A percentile compares a stretch with the other conserved stretches of the same genome.
Evolutionary conservation across 306 rosid species (phyloP).

Genomic region (Benincasa hispida): DNA sequence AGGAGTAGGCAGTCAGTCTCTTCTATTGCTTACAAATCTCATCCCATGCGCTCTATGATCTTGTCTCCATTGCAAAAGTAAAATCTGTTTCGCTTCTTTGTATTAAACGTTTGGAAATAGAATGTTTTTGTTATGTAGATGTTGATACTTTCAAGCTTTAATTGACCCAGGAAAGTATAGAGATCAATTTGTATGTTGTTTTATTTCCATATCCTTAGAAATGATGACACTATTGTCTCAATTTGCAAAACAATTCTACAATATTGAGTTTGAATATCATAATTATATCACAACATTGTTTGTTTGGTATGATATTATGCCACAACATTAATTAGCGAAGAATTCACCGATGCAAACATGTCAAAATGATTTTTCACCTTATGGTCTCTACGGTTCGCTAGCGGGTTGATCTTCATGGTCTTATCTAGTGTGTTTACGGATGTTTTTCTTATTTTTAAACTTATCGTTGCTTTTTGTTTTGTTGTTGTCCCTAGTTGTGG

Average conservation of each 20-base stretch:
- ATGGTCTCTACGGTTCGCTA: too few species aligned
- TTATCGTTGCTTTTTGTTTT: too few species aligned
- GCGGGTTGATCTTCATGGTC: too few species aligned
- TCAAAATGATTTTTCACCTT: background rate
- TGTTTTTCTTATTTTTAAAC: too few species aligned
- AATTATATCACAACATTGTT: background rate
- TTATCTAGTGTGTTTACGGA: too few species aligned
- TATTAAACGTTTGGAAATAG: background rate
- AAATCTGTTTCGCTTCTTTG: background rate
- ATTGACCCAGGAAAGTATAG: background rate
- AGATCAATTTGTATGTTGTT: background rate
- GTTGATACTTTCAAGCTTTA: background rate
- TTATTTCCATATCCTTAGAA: background rate
- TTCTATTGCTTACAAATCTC: background rate
- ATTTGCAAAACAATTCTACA: background rate
- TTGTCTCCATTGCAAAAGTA: background rate
- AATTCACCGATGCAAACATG: background rate
- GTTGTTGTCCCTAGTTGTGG: too few species aligned
- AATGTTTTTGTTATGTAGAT: background rate
- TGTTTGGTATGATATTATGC: background rate
- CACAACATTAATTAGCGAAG: background rate
- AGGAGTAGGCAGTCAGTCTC: background rate
- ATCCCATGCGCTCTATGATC: background rate
- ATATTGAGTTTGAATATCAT: background rate
- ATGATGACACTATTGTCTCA: background rate